Evolutionary conservation across 345 rosid genomes (phyloP).

Genomic region (Anastatica hierochuntica): DNA sequence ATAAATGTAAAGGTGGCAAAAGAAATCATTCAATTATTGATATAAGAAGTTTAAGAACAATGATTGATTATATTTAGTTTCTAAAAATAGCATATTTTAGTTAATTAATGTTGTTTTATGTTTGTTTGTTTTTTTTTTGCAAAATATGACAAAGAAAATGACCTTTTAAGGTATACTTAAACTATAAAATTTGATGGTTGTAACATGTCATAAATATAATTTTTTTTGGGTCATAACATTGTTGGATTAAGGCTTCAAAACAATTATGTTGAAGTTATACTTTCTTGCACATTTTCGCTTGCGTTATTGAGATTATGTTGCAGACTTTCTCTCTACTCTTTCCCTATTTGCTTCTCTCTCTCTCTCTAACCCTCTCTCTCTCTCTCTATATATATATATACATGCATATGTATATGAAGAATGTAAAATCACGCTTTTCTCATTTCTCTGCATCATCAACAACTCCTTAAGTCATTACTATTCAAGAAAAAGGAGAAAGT

Average conservation of each 20-base stretch:
- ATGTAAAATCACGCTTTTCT: slow-evolving; percentile 20
- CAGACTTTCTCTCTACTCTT: slow-evolving; percentile 17
- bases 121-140: too few relatives aligned
- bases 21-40: too few relatives aligned
- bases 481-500: not conserved
- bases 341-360: not conserved
- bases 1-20: too few relatives aligned
- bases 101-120: too few relatives aligned
- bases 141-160: too few relatives aligned
- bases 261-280: slow-evolving; percentile 28
- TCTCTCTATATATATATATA: not conserved
- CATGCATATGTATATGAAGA: not conserved
- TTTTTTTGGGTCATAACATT: not conserved
- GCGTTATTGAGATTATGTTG: slow-evolving; percentile 16
- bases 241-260: too few relatives aligned
- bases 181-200: not conserved
- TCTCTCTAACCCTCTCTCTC: too few relatives aligned
- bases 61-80: too few relatives aligned
- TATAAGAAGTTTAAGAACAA: too few relatives aligned
- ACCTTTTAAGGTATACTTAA: not conserved
- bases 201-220: slow-evolving; percentile 8
- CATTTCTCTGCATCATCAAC: slow-evolving; percentile 26
- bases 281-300: slow-evolving; percentile 38
- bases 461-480: slow-evolving; percentile 12
- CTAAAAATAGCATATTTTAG: too few relatives aligned